Percentiles rank a stretch among this genome's conserved stretches.
Conservation (phyloP, 2,329 filamentous ascomycete species). For the Juglanconis juglandina region DNA sequence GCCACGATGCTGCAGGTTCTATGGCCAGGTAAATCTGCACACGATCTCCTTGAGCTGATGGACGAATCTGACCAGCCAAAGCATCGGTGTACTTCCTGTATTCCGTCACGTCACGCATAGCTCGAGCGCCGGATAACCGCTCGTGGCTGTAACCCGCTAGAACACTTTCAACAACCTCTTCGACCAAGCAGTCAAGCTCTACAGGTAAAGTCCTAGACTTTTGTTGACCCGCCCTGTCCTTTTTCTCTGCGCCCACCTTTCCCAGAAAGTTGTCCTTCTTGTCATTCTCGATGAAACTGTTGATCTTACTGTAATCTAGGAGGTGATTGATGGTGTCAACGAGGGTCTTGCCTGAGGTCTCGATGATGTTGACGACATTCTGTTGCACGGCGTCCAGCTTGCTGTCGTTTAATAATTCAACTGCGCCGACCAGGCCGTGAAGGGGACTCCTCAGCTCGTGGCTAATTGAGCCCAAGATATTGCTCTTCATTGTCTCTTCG, state of each 20-base stretch:
- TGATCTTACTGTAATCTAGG: slow-evolving; percentile 54
- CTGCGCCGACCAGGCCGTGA: slow-evolving; percentile 55
- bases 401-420: slow-evolving; percentile 53
- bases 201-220: slow-evolving; percentile 23
- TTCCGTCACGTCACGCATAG: slow-evolving; percentile 10
- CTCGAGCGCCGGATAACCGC: slow-evolving; percentile 4
- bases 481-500: slow-evolving; percentile 49
- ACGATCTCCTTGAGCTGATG: not conserved
- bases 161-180: slow-evolving; percentile 47
- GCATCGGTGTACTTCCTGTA: slow-evolving; percentile 5
- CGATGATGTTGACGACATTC: slow-evolving; percentile 45
- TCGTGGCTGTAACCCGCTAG: slow-evolving; percentile 43
- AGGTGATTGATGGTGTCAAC: slow-evolving; percentile 53
- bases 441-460: slow-evolving; percentile 61
- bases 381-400: slow-evolving; percentile 43
- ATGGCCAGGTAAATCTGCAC: slow-evolving; percentile 46
- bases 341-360: slow-evolving; percentile 48
- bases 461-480: slow-evolving; percentile 57
- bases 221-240: not conserved
- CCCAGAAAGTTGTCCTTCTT: slow-evolving; percentile 17
- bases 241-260: slow-evolving; percentile 13
- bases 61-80: not conserved
- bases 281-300: slow-evolving; percentile 29
- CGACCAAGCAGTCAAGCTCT: slow-evolving; percentile 37
- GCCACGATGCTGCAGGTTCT: slow-evolving; percentile 41